These are phyloP conservation scores for Pleurotus sapidus DNA, from an alignment of 768 basidiomycete genomes.

Conservation along the genomic window DNA sequence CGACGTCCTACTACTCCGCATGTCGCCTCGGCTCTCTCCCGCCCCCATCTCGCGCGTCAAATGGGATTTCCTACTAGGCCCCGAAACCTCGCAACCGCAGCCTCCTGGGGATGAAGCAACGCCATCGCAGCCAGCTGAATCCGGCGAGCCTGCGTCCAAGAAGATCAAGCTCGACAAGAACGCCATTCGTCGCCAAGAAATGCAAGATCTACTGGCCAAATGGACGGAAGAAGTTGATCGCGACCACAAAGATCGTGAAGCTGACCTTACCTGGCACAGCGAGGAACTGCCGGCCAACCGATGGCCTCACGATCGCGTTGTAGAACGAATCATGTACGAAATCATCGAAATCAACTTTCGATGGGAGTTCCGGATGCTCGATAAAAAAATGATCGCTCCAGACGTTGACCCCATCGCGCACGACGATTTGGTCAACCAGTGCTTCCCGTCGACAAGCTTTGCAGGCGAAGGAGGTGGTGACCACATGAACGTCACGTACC, in stretches of 20 bases:
- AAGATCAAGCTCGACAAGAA: too few species aligned
- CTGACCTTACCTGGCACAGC: not conserved
- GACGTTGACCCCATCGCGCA: not conserved
- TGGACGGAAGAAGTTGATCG: too few species aligned
- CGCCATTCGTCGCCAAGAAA: too few species aligned
- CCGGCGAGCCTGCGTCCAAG: too few species aligned
- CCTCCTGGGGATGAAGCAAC: too few species aligned
- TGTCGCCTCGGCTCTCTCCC: too few species aligned
- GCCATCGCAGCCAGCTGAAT: too few species aligned
- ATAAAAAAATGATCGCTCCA: not conserved
- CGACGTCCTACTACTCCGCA: not conserved
- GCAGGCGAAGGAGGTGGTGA: not conserved
- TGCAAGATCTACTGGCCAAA: too few species aligned
- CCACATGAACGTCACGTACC: not conserved
- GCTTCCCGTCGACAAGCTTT: not conserved
- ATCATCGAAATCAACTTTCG: not conserved
- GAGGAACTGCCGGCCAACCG: not conserved
- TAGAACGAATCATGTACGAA: not conserved
- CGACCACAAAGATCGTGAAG: not conserved
- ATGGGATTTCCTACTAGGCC: too few species aligned
- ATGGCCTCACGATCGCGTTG: not conserved
- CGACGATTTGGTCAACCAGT: not conserved
- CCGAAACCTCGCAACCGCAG: too few species aligned
- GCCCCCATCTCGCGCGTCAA: too few species aligned
- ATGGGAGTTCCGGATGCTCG: not conserved